Conservation (phyloP, 1,284 basidiomycete genomes). For the Sutorius eximius region DNA sequence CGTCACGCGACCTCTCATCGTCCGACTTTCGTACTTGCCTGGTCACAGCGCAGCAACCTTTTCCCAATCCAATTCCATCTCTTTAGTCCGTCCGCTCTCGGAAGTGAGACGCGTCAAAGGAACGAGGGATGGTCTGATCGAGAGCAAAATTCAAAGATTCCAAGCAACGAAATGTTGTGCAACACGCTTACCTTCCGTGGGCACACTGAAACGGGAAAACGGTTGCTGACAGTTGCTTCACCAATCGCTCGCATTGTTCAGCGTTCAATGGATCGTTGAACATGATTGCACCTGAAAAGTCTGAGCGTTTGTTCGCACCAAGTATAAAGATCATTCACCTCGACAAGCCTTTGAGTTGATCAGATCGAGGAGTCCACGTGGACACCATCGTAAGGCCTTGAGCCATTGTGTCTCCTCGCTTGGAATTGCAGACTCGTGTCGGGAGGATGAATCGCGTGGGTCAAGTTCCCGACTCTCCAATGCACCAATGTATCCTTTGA, state of each 20-base stretch:
- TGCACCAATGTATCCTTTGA: slow-evolving; percentile 63
- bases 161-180: not conserved
- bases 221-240: slow-evolving; percentile 67
- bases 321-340: slow-evolving; percentile 48
- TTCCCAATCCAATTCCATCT: slow-evolving; percentile 25
- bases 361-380: slow-evolving; percentile 74
- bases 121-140: slow-evolving; percentile 46
- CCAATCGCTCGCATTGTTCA: slow-evolving; percentile 70
- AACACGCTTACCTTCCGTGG: slow-evolving; percentile 69
- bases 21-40: slow-evolving; percentile 8
- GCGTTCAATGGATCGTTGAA: slow-evolving; percentile 81
- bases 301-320: slow-evolving; percentile 4
- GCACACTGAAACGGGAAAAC: slow-evolving; percentile 92
- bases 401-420: slow-evolving; percentile 57
- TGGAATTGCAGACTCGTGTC: slow-evolving; percentile 11
- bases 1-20: slow-evolving; percentile 36
- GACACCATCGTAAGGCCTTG: slow-evolving; percentile 74
- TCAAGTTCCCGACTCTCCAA: slow-evolving; percentile 35
- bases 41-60: slow-evolving; percentile 22
- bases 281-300: slow-evolving; percentile 83
- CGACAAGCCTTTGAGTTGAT: slow-evolving; percentile 92
- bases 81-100: slow-evolving; percentile 4
- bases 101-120: slow-evolving; percentile 39
- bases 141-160: slow-evolving; percentile 3
- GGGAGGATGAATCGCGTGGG: slow-evolving; percentile 18